Percentiles rank a stretch among this genome's conserved stretches.
Conservation (phyloP, 129 eudicot genomes). For the Deinandra increscens region DNA sequence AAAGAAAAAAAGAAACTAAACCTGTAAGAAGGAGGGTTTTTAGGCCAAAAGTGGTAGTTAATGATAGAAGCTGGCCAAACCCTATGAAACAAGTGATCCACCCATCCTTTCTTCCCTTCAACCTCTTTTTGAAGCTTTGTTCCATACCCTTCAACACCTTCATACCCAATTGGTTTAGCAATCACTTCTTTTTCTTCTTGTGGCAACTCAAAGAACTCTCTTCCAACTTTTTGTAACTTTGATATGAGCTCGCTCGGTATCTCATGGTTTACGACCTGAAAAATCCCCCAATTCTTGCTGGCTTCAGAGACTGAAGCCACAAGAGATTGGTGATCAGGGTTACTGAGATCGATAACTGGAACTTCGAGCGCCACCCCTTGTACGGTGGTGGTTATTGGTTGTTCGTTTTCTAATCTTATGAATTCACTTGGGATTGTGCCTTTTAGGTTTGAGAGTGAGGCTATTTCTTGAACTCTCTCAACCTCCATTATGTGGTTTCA, state of each 20-base stretch:
- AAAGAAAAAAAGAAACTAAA: conserved; percentile 2
- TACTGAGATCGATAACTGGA: conserved; percentile 42
- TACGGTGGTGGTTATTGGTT: conserved; percentile 44
- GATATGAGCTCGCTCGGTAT: conserved; percentile 49
- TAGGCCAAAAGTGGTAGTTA: conserved; percentile 71
- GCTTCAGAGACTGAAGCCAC: conserved; percentile 34
- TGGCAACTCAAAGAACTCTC: conserved; percentile 71
- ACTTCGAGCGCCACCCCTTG: conserved; percentile 39
- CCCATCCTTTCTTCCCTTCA: conserved; percentile 80
- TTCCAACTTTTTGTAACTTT: conserved; percentile 50
- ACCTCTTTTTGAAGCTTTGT: conserved; percentile 59
- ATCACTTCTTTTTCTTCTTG: conserved; percentile 60
- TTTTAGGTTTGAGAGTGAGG: conserved; percentile 30
- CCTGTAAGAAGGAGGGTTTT: conserved; percentile 81
- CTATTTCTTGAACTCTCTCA: conserved; percentile 53
- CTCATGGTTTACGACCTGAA: conserved; percentile 71
- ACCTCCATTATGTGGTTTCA: conserved; percentile 37
- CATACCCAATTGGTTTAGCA: conserved; percentile 44
- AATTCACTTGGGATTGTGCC: conserved; percentile 49
- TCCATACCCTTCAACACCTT: conserved; percentile 82
- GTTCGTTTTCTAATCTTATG: conserved; percentile 42
- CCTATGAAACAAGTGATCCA: conserved; percentile 76
- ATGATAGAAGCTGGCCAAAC: conserved; percentile 76
- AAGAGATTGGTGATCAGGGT: conserved; percentile 7
- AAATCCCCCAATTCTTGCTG: conserved; percentile 44